Conservation (phyloP, 2,329 filamentous ascomycete genomes). For the Bipolaris victoriae region DNA sequence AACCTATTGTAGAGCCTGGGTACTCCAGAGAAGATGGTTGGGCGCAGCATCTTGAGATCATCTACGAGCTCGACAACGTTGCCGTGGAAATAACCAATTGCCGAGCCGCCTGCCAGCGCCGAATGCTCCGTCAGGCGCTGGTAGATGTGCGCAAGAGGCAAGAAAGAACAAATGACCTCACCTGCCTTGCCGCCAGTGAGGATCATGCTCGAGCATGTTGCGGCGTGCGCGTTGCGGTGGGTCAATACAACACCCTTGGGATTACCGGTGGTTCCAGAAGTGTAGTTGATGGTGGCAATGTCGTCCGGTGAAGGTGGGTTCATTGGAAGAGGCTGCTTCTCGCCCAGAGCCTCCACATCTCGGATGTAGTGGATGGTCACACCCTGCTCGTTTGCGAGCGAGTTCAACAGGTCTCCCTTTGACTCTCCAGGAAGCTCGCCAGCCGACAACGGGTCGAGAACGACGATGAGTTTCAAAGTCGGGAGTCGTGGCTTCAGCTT, state of each 20-base stretch:
- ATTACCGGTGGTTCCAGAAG: conserved; percentile 80
- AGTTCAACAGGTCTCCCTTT: conserved; percentile 78
- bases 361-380: conserved; percentile 79
- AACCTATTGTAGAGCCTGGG: conserved; percentile 92
- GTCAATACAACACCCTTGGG: conserved; percentile 86
- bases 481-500: conserved; percentile 81
- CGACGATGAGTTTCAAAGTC: conserved; percentile 84
- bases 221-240: conserved; percentile 80
- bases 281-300: conserved; percentile 89
- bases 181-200: conserved; percentile 59
- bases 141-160: conserved; percentile 94
- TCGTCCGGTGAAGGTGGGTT: conserved; percentile 76
- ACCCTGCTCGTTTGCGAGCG: conserved; percentile 74
- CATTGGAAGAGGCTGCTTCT: conserved; percentile 70
- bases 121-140: conserved; percentile 82
- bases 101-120: conserved; percentile 71
- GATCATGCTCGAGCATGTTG: conserved; percentile 66
- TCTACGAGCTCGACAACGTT: conserved; percentile 86
- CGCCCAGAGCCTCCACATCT: conserved; percentile 82
- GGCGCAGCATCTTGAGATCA: conserved; percentile 85
- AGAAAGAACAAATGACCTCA: conserved; percentile 80
- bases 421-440: conserved; percentile 79
- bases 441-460: conserved; percentile 78
- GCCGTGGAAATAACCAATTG: conserved; percentile 92
- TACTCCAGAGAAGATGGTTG: conserved; percentile 84